Evolutionary conservation across 345 rosid species (phyloP).

Genomic region (Luvunga scandens): DNA sequence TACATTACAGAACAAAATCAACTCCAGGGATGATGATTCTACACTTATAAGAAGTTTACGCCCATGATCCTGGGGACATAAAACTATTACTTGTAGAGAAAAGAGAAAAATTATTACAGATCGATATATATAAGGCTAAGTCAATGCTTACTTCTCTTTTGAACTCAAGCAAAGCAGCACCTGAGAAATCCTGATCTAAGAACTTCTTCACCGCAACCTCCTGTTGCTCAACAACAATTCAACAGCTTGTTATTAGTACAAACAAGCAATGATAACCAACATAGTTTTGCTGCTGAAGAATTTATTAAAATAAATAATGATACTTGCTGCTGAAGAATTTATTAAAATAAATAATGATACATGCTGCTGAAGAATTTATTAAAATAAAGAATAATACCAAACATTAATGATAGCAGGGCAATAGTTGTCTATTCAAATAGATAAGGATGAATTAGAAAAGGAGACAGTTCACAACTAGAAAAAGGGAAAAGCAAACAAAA

Average conservation of each 20-base stretch:
- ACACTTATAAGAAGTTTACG: not conserved
- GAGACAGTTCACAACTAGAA: not conserved
- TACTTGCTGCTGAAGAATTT: not conserved
- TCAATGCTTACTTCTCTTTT: constrained; percentile 86
- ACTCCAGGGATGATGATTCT: not conserved
- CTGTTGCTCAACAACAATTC: constrained; percentile 45
- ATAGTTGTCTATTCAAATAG: not conserved
- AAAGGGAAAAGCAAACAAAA: constrained; percentile 15
- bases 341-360: not conserved
- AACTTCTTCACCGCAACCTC: constrained; percentile 99
- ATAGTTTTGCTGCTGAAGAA: constrained; percentile 5
- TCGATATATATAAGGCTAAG: constrained; percentile 9
- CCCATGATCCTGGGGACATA: constrained; percentile 6
- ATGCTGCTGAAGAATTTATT: not conserved
- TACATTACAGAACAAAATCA: constrained; percentile 24
- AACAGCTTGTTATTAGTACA: constrained; percentile 16
- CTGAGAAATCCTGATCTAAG: constrained; percentile 98
- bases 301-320: not conserved
- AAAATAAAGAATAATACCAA: not conserved
- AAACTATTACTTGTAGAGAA: not conserved
- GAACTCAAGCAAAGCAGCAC: constrained; percentile 95
- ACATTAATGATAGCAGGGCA: not conserved
- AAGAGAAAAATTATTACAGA: not conserved
- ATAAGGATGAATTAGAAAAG: not conserved
- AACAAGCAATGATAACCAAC: not conserved